Conservation (phyloP, 2,329 filamentous ascomycete species). For the Calonectria montana region DNA sequence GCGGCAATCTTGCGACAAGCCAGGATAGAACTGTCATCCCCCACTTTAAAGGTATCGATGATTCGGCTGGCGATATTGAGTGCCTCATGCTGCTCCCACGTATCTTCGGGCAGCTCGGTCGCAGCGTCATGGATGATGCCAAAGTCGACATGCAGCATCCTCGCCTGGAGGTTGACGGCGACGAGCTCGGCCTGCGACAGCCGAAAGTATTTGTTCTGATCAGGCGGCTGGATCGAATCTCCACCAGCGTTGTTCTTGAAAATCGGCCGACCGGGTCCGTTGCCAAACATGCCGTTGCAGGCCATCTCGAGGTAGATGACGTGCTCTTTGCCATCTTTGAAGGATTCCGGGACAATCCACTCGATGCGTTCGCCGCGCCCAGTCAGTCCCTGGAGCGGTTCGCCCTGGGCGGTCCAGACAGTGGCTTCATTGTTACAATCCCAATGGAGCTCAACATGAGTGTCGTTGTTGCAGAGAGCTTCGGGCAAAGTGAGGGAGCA, state of each 20-base stretch:
- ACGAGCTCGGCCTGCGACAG: constrained; percentile 85
- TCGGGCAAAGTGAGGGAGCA: neutral
- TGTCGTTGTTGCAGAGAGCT: neutral
- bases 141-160: constrained; percentile 88
- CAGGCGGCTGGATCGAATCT: constrained; percentile 71
- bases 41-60: constrained; percentile 88
- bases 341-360: constrained; percentile 87
- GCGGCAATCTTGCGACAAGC: constrained; percentile 82
- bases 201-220: constrained; percentile 82
- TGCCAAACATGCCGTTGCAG: constrained; percentile 98
- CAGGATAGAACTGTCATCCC: constrained; percentile 80
- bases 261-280: constrained; percentile 73
- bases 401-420: constrained; percentile 91
- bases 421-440: constrained; percentile 93
- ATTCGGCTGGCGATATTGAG: constrained; percentile 86
- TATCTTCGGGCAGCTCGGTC: constrained; percentile 87
- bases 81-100: constrained; percentile 89
- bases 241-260: constrained; percentile 25
- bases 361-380: constrained; percentile 91
- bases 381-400: constrained; percentile 89
- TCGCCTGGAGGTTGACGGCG: constrained; percentile 86
- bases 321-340: constrained; percentile 87
- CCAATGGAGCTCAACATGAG: constrained; percentile 86
- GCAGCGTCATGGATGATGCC: constrained; percentile 96
- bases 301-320: constrained; percentile 97